Conservation (phyloP, 768 basidiomycete genomes). For the Hypholoma fasciculare region DNA sequence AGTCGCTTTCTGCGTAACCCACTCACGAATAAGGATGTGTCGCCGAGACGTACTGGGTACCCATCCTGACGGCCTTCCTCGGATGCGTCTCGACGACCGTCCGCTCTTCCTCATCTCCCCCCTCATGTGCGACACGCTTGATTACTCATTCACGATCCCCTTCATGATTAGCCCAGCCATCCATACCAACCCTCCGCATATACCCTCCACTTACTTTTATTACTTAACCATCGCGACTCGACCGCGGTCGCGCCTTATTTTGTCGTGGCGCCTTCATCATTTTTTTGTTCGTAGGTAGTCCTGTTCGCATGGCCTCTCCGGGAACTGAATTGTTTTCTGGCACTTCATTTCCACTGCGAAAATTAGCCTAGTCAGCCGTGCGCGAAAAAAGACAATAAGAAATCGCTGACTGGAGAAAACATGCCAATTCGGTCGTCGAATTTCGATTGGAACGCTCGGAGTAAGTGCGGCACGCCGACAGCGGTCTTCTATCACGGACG, state of each 20-base stretch:
- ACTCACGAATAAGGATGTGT: conserved; percentile 30
- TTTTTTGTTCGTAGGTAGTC: conserved; percentile 17
- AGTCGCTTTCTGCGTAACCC: conserved; percentile 24
- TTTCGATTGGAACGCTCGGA: conserved; percentile 19
- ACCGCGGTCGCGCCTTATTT: conserved; percentile 12
- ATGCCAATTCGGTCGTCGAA: conserved; percentile 16
- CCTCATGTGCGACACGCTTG: conserved; percentile 29
- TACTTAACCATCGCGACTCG: conserved; percentile 18
- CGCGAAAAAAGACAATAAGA: conserved; percentile 27
- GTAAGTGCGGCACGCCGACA: conserved; percentile 15
- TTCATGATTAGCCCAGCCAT: conserved; percentile 13
- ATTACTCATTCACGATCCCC: conserved; percentile 25
- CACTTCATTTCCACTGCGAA: conserved; percentile 22
- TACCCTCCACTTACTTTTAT: conserved; percentile 28
- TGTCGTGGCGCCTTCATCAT: conserved; percentile 11
- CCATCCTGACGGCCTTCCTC: conserved; percentile 26
- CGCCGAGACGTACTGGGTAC: conserved; percentile 39
- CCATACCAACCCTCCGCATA: conserved; percentile 23
- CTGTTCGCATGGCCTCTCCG: conserved; percentile 15
- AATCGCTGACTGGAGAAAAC: conserved; percentile 22
- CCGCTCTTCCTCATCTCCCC: conserved; percentile 17
- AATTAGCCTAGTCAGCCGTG: conserved; percentile 11
- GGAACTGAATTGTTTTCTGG: conserved; percentile 20
- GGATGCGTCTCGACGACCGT: conserved; percentile 42
- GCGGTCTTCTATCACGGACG: conserved; percentile 4